Evolutionary conservation across 441 rosid species (phyloP).

Genomic region (Populus hybrid): DNA sequence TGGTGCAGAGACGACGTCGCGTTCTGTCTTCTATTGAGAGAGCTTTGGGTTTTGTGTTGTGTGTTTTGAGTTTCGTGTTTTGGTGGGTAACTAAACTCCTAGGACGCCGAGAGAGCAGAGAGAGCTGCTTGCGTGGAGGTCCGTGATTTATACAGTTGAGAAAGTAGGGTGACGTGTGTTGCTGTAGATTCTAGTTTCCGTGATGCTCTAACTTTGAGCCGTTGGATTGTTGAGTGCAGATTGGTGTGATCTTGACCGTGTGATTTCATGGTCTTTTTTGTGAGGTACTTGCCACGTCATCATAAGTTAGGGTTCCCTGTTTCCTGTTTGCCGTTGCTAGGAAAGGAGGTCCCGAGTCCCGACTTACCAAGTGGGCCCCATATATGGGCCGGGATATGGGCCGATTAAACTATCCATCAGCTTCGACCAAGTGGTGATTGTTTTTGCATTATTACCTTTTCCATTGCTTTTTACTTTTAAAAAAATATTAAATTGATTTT

Average conservation of each 20-base stretch:
- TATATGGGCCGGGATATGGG: not conserved
- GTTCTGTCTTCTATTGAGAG: not conserved
- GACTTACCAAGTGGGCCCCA: not conserved
- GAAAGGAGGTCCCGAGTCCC: not conserved
- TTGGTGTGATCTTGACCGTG: not conserved
- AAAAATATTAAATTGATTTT: no score
- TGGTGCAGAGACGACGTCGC: not conserved
- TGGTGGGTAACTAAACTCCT: not conserved
- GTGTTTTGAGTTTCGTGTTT: not conserved
- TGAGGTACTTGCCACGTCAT: not conserved
- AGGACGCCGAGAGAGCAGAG: not conserved
- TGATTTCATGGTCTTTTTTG: not conserved
- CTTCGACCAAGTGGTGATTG: not conserved
- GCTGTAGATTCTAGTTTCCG: not conserved
- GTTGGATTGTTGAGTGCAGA: not conserved
- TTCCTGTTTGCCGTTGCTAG: not conserved
- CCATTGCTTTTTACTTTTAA: not conserved
- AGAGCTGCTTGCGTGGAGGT: not conserved
- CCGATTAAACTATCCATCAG: not conserved
- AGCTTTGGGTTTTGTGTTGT: not conserved
- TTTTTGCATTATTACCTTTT: no score
- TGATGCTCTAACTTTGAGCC: not conserved
- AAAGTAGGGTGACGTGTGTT: not conserved
- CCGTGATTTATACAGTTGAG: not conserved
- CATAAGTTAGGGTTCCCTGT: not conserved